Evolutionary conservation across 306 rosid genomes (phyloP).

Genomic region (Hippophae gyantsensis): DNA sequence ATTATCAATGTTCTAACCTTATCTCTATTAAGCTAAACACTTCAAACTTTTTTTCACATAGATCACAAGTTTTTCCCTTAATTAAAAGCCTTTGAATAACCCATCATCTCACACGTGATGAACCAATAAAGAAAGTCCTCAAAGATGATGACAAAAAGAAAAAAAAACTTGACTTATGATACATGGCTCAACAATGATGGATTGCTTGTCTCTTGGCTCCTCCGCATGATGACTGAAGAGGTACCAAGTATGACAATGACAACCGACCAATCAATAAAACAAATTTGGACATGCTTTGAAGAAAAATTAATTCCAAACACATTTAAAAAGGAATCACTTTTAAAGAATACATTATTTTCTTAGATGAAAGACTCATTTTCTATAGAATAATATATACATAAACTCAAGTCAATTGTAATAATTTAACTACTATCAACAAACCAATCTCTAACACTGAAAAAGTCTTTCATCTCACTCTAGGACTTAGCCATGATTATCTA

Average conservation of each 20-base stretch:
- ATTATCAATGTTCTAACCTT: not conserved
- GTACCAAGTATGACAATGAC: not conserved
- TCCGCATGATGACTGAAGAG: not conserved
- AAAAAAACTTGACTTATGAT: not conserved
- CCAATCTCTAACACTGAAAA: not conserved
- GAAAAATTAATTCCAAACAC: not conserved
- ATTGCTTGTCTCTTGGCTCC: slow-evolving; percentile 1
- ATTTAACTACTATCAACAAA: not conserved
- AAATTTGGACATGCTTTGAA: not conserved
- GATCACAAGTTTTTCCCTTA: not conserved
- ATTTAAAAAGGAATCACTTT: no score
- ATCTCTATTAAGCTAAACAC: not conserved
- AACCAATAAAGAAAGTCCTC: not conserved
- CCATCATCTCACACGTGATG: not conserved
- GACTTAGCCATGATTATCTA: not conserved
- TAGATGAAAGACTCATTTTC: not conserved
- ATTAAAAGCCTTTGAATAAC: not conserved
- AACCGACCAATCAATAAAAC: not conserved
- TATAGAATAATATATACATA: not conserved
- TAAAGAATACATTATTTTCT: not conserved
- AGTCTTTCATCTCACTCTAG: not conserved
- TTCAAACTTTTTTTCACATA: not conserved
- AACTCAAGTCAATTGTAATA: slow-evolving; percentile 1
- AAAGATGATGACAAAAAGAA: not conserved
- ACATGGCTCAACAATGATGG: slow-evolving; percentile 1